Evolutionary conservation across 1,284 basidiomycete species (phyloP), one percentile per base, ranked within the genome.

Genomic region (Malassezia dermatis): DNA sequence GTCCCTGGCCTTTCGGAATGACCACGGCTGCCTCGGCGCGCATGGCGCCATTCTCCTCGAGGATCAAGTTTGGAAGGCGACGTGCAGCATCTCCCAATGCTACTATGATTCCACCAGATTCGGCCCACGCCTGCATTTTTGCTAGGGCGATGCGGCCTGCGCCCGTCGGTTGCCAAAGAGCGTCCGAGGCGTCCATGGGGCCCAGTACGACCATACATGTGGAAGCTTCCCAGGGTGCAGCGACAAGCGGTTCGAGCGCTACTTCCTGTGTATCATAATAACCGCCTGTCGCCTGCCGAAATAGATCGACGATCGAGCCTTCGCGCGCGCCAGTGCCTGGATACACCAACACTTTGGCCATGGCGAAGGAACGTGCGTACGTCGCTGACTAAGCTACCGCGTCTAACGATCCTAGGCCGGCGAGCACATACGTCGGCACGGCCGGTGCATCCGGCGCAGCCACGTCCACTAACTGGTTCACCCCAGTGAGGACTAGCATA

Each of bases 401-500:
- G 52, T 70, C 69, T 31, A 74, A 39, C 39, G 67, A 63, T 5
- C 71, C 70, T 21, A 74, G 52, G 41, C 64, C 65, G 8, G 68
- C 23, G 21, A 71, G 56, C 27, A 73, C 42, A 48, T 67, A 74
- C 32, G 65, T 66, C 6, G 71, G 71, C 30, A 73, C 64, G 7
- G 66, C 67, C 45, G 65, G 61, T 1, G 68, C 67, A 17, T 62
- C 47, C 85, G 15, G 86, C 84, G 13, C 82, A 82, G 66, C 59
- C 31, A 75, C 62, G 56, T 75, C 75, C 2, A 62, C 62, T 26
- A 58, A 55, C 34, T 62, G 68, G 11, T 60, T 63, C 28, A 75
- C 71, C 0, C 91, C 93, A n/a, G 90, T 94, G 61, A 98, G 78
- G 48, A 98, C 94, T 39, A 96, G 82, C 48, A 96, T 78, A 1